Evolutionary conservation across 495 filamentous ascomycete genomes (phyloP), one percentile per base, ranked within the genome.

Genomic region (Lophiostoma macrostomum): DNA sequence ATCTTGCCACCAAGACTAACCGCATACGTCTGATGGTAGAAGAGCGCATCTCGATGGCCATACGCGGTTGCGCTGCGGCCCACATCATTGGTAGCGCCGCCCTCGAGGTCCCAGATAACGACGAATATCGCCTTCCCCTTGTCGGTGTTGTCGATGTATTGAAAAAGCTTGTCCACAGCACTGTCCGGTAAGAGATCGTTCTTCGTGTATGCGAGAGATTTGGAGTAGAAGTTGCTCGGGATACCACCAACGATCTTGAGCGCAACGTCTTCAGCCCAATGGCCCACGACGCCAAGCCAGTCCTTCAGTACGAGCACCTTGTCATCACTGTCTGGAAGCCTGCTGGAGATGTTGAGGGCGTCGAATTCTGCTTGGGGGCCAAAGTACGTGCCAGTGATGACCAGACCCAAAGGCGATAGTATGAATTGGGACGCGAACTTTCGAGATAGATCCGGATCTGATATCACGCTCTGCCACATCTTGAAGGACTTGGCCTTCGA

Each of bases 211-310:
- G 73, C 74, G 13, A 83, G 58, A 10, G 68, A 72, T 48, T 74
- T 73, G 42, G 74, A 53, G 44, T 76, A 76, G 56, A 78, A 77
- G 0, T 73, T 63, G 5, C 58, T 64, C 2, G 74, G 73, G 13
- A 68, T 64, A 2, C 62, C 68, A 7, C 68, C 70, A 7, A 27
- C 63, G 6, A 66, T 31, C 4, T 59, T 27, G 1, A 56, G 42
- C 1, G 65, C 63, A n/a, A 66, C 23, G 27, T 78, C 71, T 53
- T 83, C 73, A 12, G 73, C 77, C 48, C 74, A 67, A 40, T 78
- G 70, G 0, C 67, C 64, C 0, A 81, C 51, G 49, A 78, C 66
- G 0, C 70, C 76, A 4, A 83, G 64, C 79, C 79, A 86, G 64
- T 81, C 74, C 18, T 74, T 73, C 23, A 81, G 35, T n/a, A 74